phyloP scores from a whole-genome alignment of 176 grass and related monocot genomes.

The Lolium rigidum region DNA sequence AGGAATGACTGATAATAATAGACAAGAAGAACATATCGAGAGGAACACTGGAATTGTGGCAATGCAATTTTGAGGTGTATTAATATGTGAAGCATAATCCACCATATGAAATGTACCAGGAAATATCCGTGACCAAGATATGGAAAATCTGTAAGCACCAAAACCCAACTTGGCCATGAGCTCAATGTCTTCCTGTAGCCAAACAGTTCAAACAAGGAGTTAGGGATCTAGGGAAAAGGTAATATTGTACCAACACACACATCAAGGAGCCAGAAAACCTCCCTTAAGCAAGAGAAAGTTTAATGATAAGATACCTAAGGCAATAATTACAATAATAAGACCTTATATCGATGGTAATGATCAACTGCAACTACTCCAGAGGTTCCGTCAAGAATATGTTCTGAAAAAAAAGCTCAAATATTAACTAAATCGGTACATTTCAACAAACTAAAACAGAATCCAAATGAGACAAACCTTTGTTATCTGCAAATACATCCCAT shows the following conservation, averaged over 20 bases:
- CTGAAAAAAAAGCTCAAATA: conserved; percentile 50
- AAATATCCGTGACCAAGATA: conserved; percentile 97
- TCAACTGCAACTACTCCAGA: conserved; percentile 86
- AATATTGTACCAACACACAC: background rate
- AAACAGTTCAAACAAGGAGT: conserved; percentile 46
- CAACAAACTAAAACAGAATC: background rate
- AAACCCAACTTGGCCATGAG: conserved; percentile 92
- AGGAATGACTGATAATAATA: conserved; percentile 5
- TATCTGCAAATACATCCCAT: conserved; percentile 93
- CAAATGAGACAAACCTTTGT: conserved; percentile 60
- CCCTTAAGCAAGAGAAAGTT: conserved; percentile 13
- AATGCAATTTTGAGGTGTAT: background rate
- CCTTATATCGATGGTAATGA: conserved; percentile 97
- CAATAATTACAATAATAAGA: conserved; percentile 15
- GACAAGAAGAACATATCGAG: background rate
- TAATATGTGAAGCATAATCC: conserved; percentile 27
- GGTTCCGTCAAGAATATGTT: conserved; percentile 69
- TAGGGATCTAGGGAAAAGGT: conserved; percentile 14
- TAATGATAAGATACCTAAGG: background rate
- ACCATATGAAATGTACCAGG: conserved; percentile 68
- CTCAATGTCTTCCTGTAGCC: conserved; percentile 89
- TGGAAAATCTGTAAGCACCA: conserved; percentile 91
- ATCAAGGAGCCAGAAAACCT: background rate
- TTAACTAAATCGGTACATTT: conserved; percentile 15
- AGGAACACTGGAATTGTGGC: background rate